Evolutionary conservation across 2,329 filamentous ascomycete species (phyloP).

Genomic region (Tolypocladium inflatum): DNA sequence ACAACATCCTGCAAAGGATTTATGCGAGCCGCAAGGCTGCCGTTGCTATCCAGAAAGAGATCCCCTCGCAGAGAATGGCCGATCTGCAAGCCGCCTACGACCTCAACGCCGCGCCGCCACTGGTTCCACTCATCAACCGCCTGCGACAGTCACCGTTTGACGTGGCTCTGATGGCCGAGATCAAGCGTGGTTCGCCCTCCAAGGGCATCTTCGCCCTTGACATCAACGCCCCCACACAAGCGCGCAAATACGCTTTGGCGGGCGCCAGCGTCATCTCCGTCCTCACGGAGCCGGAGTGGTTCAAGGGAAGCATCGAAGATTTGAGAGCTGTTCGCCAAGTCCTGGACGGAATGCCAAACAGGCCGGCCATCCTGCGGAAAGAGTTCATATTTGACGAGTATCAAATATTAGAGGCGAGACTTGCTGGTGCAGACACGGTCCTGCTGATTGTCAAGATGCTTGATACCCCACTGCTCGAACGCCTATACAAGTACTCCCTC

Average conservation of each 20-base stretch:
- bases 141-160: constrained; percentile 74
- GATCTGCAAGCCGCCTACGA: constrained; percentile 85
- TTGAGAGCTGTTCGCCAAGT: constrained; percentile 78
- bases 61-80: constrained; percentile 73
- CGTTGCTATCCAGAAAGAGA: constrained; percentile 70
- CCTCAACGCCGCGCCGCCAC: constrained; percentile 73
- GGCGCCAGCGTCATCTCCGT: constrained; percentile 97
- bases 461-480: constrained; percentile 59
- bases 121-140: constrained; percentile 69
- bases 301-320: constrained; percentile 96
- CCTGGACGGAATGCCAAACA: constrained; percentile 82
- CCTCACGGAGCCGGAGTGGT: constrained; percentile 98
- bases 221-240: constrained; percentile 81
- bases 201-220: constrained; percentile 89
- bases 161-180: constrained; percentile 94
- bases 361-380: constrained; percentile 85
- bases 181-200: constrained; percentile 92
- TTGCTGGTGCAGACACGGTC: constrained; percentile 90
- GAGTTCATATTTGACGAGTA: constrained; percentile 98
- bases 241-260: constrained; percentile 81
- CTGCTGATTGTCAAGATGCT: constrained; percentile 98
- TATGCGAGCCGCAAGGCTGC: constrained; percentile 70
- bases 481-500: constrained; percentile 79
- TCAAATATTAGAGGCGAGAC: constrained; percentile 86
- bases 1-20: constrained; percentile 84